Conservation (phyloP, 2,329 filamentous ascomycete species). For the Ceratocystis variospora region DNA sequence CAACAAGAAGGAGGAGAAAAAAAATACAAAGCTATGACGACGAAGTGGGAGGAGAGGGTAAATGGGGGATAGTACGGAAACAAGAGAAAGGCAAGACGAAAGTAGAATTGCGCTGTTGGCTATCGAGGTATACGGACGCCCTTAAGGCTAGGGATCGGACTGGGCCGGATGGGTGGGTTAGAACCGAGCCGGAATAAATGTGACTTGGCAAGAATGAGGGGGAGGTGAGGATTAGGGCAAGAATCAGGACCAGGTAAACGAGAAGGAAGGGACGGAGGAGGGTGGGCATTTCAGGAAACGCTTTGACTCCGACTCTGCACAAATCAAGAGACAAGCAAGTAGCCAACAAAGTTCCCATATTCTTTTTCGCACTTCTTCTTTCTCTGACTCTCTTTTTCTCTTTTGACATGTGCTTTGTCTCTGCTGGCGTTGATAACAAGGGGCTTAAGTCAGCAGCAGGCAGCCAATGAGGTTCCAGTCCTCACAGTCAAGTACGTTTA, state of each 20-base stretch:
- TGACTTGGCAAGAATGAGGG: not conserved
- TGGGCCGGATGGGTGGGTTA: not conserved
- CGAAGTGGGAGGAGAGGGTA: not conserved
- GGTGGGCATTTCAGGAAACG: not conserved
- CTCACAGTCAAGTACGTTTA: too few species aligned
- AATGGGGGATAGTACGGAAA: not conserved
- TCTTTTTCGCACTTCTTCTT: not conserved
- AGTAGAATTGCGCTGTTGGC: too few species aligned
- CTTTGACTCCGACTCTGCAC: not conserved
- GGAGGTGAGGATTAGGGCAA: not conserved
- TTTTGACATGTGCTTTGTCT: too few species aligned
- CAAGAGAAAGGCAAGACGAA: too few species aligned
- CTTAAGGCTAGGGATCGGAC: not conserved
- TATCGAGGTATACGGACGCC: not conserved
- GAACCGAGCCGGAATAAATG: not conserved
- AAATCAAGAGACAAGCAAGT: not conserved
- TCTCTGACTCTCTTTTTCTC: not conserved
- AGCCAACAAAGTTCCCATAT: not conserved
- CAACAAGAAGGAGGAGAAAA: not conserved
- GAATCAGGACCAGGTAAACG: not conserved
- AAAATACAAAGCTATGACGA: not conserved
- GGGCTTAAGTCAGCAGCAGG: too few species aligned
- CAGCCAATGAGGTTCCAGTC: too few species aligned
- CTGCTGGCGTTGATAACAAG: too few species aligned
- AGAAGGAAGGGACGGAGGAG: not conserved